Base-by-base conservation (phyloP, 495 filamentous ascomycete genomes). In the Astrocystis sublimbata region DNA sequence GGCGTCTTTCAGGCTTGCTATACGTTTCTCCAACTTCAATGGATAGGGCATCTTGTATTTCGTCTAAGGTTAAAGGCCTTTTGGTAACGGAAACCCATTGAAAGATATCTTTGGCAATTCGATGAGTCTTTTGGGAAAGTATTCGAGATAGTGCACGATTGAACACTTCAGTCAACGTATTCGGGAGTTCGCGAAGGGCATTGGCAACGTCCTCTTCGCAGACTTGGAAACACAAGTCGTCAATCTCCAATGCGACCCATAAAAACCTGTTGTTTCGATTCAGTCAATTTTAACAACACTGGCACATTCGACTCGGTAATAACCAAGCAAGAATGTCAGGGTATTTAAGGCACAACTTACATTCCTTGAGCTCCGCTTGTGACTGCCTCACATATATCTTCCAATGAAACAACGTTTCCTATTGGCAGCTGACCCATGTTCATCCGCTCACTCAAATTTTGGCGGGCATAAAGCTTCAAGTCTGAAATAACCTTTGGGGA, bases 221-320 rank as follows among this genome's bases (percentile, higher is more conserved):
- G 23, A 28, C 43, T 47, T 47, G 43, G 43, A 23, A 47, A 10
- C 43, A 47, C 12, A 47, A 7, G 19, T 47, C 43, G 43, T 47
- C 43, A 3, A 47, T 47, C 43, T 47, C 43, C 23, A 47, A 47
- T 19, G 43, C 43, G 43, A 47, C 43, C 43, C 43, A 47, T 19
- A 47, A 8, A 12, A 47, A 47, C 43, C 43, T 47, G 28, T 10
- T 6, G 28, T 26, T 19, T 47, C 19, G 21, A 23, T 47, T 47
- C 15, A 47, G 43, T 12, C 21, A 42, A 21, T 47, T 23, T 26
- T 8, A 19, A 3, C 9, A n/a, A n/a, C n/a, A n/a, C 8, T 19
- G 9, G 9, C 9, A 43, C 21, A 17, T 43, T 43, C 13, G n/a
- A n/a, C 2, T 43, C 21, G 4, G 3, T 6, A 43, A 12, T 43